A percentile compares a stretch with the other conserved stretches of the same genome.
Conservation (phyloP, 1,284 basidiomycete genomes). For the Cerioporus squamosus region DNA sequence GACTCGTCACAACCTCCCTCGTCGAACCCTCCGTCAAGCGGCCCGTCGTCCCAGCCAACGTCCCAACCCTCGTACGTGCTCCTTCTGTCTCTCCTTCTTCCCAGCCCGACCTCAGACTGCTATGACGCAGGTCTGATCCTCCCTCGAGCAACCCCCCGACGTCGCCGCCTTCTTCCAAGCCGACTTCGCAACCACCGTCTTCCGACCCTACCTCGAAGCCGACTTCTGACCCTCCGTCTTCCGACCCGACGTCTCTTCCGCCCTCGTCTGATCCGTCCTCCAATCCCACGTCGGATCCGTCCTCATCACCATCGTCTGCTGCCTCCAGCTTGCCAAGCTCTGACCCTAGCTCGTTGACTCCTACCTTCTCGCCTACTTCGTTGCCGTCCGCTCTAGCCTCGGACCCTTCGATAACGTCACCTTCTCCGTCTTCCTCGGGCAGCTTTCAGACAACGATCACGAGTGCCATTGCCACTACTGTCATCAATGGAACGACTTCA, state of each 20-base stretch:
- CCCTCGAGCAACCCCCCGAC: slow-evolving; percentile 1
- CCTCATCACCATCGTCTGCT: slow-evolving; percentile 15
- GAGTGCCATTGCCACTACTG: slow-evolving; percentile 19
- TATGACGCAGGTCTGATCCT: slow-evolving; percentile 4
- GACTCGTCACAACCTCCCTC: background rate
- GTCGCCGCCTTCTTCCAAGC: background rate
- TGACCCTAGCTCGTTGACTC: background rate
- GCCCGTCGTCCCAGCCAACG: background rate
- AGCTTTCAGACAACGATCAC: slow-evolving; percentile 16
- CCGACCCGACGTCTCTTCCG: slow-evolving; percentile 12
- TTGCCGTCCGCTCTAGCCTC: slow-evolving; percentile 17
- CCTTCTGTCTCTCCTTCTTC: background rate
- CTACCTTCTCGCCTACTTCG: slow-evolving; percentile 16
- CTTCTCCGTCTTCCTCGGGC: slow-evolving; percentile 13
- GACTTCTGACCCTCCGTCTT: background rate
- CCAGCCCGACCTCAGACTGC: background rate
- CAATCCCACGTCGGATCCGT: background rate
- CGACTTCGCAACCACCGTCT: background rate
- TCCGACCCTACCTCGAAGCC: background rate
- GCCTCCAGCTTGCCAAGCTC: slow-evolving; percentile 1
- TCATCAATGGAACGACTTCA: slow-evolving; percentile 19
- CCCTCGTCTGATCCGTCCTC: slow-evolving; percentile 15
- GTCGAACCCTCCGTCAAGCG: background rate
- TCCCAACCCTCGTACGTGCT: background rate
- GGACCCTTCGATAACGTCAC: slow-evolving; percentile 10